Conservation (phyloP, 106 monocot species). For the Cymbidium sinense region DNA sequence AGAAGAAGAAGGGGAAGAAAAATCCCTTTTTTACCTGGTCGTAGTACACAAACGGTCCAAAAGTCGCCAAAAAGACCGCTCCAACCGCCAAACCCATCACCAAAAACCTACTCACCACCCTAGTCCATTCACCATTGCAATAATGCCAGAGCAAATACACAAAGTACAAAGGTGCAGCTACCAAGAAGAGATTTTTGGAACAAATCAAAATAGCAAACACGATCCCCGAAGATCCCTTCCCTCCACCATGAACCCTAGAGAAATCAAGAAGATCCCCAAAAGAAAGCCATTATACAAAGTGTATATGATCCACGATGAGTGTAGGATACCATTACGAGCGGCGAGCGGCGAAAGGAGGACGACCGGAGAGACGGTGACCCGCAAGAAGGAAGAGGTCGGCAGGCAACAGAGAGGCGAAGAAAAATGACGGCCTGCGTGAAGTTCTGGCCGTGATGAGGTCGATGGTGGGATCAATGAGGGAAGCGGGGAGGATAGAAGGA, state of each 20-base stretch:
- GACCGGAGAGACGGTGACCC: slow-evolving; percentile 23
- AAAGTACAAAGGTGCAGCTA: slow-evolving; percentile 85
- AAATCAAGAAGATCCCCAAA: slow-evolving; percentile 59
- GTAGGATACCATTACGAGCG: slow-evolving; percentile 61
- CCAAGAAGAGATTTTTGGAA: slow-evolving; percentile 84
- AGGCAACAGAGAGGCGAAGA: slow-evolving; percentile 50
- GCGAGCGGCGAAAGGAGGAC: slow-evolving; percentile 3
- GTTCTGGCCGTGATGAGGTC: slow-evolving; percentile 14
- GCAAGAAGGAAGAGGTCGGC: slow-evolving; percentile 56
- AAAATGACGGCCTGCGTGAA: slow-evolving; percentile 40
- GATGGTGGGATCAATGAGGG: slow-evolving; percentile 38
- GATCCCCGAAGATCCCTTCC: slow-evolving; percentile 67
- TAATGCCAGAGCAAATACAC: slow-evolving; percentile 84
- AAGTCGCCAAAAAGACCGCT: slow-evolving; percentile 47
- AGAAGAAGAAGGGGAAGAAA: neutral
- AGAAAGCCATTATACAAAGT: slow-evolving; percentile 90
- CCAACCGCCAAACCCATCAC: slow-evolving; percentile 53
- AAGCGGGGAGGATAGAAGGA: slow-evolving; percentile 69
- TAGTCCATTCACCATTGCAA: slow-evolving; percentile 39
- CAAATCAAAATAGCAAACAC: slow-evolving; percentile 71
- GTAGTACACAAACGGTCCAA: slow-evolving; percentile 75
- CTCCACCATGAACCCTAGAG: slow-evolving; percentile 46
- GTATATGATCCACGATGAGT: slow-evolving; percentile 83
- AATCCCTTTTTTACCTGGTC: slow-evolving; percentile 49
- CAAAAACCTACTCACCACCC: slow-evolving; percentile 35